Conservation (phyloP, 2,329 filamentous ascomycete genomes). For the Phialophora tarda region DNA sequence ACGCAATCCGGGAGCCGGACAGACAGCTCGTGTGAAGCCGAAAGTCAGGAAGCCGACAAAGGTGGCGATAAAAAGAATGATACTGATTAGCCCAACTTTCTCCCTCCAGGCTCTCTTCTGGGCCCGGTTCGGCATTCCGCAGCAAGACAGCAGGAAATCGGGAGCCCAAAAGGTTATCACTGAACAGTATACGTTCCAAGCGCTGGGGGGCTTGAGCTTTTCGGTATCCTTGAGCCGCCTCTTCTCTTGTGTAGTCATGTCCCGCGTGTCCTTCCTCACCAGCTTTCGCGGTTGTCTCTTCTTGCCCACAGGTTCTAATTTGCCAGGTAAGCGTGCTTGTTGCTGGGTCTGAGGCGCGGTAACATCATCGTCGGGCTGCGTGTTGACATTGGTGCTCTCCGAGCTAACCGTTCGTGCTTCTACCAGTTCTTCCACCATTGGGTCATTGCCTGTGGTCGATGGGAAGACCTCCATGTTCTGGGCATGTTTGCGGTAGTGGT, state of each 20-base stretch:
- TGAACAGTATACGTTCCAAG: slow-evolving; percentile 96
- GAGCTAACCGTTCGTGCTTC: slow-evolving; percentile 63
- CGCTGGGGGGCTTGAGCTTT: slow-evolving; percentile 75
- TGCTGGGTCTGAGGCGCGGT: slow-evolving; percentile 38
- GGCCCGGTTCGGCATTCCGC: slow-evolving; percentile 81
- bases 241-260: slow-evolving; percentile 64
- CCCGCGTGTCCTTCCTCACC: slow-evolving; percentile 65
- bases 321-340: slow-evolving; percentile 44
- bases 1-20: slow-evolving; percentile 71
- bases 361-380: slow-evolving; percentile 44
- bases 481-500: slow-evolving; percentile 93
- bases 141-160: slow-evolving; percentile 80
- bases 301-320: slow-evolving; percentile 35
- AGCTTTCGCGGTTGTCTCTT: slow-evolving; percentile 63
- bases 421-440: slow-evolving; percentile 73
- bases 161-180: slow-evolving; percentile 95
- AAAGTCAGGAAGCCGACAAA: slow-evolving; percentile 96
- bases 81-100: slow-evolving; percentile 94
- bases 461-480: slow-evolving; percentile 89
- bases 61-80: slow-evolving; percentile 85
- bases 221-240: slow-evolving; percentile 65
- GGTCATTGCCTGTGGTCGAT: slow-evolving; percentile 90
- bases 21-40: slow-evolving; percentile 90
- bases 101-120: slow-evolving; percentile 95
- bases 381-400: slow-evolving; percentile 65